Evolutionary conservation across 208 protist species (phyloP).

Genomic region (Endotrypanum monterogeii): DNA sequence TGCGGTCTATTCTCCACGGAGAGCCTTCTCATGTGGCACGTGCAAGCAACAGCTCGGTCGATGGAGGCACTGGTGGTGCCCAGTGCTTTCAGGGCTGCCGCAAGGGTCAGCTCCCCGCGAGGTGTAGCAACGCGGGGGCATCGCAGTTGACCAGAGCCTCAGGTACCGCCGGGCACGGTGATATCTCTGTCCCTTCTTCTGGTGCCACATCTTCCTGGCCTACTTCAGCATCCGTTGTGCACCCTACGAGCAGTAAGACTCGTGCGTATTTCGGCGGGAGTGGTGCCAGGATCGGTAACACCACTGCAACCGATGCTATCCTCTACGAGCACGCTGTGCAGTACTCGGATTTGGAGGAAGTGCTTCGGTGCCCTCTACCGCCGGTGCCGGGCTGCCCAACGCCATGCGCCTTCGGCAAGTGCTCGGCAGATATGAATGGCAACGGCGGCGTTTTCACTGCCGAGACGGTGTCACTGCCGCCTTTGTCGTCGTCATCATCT

Average conservation of each 20-base stretch:
- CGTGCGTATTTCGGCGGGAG: neutral
- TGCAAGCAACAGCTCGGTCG: neutral
- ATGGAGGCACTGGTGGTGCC: neutral
- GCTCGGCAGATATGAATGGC: neutral
- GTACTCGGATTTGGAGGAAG: constrained; percentile 43
- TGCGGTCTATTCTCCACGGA: constrained; percentile 30
- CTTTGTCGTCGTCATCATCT: neutral
- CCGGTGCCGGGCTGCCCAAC: constrained; percentile 33
- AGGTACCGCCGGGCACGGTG: neutral
- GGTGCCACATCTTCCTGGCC: neutral
- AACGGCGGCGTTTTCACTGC: neutral
- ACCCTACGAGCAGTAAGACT: neutral
- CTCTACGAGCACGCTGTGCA: constrained; percentile 55
- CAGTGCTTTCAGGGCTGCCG: neutral
- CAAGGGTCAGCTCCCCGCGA: neutral
- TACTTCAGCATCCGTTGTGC: neutral
- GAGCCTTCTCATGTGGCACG: neutral
- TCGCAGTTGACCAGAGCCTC: neutral
- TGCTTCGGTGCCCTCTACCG: constrained; percentile 38
- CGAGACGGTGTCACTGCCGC: neutral
- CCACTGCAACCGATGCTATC: constrained; percentile 33
- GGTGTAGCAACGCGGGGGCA: neutral
- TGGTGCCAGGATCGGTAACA: neutral
- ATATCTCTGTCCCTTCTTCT: neutral
- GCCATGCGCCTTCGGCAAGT: constrained; percentile 11